Base-by-base conservation (phyloP, 1,284 basidiomycete genomes). In the Leccinum fallax region DNA sequence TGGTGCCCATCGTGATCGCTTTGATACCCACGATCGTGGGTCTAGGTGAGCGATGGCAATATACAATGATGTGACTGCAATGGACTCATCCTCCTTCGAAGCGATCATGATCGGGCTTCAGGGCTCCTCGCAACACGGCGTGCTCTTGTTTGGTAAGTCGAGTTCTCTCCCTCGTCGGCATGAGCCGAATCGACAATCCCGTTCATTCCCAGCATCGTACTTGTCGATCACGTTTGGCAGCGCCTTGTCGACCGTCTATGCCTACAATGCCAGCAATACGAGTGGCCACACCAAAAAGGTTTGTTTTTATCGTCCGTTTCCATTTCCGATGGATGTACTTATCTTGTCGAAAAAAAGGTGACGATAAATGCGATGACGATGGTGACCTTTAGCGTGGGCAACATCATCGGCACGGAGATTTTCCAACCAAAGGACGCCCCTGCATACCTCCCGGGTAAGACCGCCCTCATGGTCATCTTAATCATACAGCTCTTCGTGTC, bases 251-350 rank as follows among this genome's bases (percentile, higher is more conserved):
- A 81, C 83, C 0, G 79, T 90, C 24, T 90, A 88, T 64, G 84
- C 85, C 0, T 89, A 87, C 67, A 88, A 88, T 59, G 85, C 86
- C 1, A 84, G 83, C 55, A 89, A 90, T 68, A 88, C 84, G 0
- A 82, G 82, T 48, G 88, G 87, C 2, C 83, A 86, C 58, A 89
- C 86, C 2, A 89, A 90, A 78, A 90, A 24, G 24, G 24, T 24
- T 24, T 24, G 24, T 24, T 24, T 24, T 24, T 24, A 24, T 24
- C 24, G 24, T 24, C 24, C 24, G 24, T 24, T 24, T 24, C 24
- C 24, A 24, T 24, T 24, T 24, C 24, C 24, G 24, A 24, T 24
- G 24, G 24, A 24, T 24, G 24, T 24, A 24, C 24, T 24, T 24
- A 24, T 24, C 24, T 24, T 24, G 24, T 24, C 24, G 24, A 24